Conservation (phyloP, 129 eudicot species). For the Heracleum sosnowskyi region DNA sequence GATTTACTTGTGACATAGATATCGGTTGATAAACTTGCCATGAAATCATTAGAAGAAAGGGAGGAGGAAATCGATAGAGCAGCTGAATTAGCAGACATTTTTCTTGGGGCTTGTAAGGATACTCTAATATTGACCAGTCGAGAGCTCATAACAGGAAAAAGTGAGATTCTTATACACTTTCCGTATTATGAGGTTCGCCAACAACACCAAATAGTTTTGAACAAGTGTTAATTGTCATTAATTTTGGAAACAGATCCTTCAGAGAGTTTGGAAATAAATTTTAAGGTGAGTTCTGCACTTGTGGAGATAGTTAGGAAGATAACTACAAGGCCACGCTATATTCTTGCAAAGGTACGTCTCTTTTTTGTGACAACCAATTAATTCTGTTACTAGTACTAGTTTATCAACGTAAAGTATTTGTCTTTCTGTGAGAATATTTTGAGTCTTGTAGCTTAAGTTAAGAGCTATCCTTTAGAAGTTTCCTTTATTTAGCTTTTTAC, state of each 20-base stretch:
- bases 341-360: constrained; percentile 83
- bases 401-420: background rate
- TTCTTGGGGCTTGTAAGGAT: constrained; percentile 56
- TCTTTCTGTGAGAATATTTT: background rate
- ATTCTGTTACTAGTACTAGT: background rate
- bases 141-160: constrained; percentile 74
- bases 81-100: constrained; percentile 84
- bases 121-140: constrained; percentile 91
- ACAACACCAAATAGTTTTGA: background rate
- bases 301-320: constrained; percentile 90
- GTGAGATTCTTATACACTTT: constrained; percentile 31
- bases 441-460: background rate
- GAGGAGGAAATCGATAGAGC: constrained; percentile 68
- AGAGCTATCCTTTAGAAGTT: background rate
- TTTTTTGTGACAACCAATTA: background rate
- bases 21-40: constrained; percentile 81
- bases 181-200: background rate
- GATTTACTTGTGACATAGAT: constrained; percentile 35
- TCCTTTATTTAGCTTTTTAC: background rate
- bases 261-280: constrained; percentile 90
- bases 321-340: constrained; percentile 76
- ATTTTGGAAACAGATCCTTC: constrained; percentile 58
- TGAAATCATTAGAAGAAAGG: constrained; percentile 82
- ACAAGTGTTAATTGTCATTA: constrained; percentile 16
- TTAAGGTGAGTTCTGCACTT: constrained; percentile 94